Evolutionary conservation across 2,329 filamentous ascomycete species (phyloP).

Genomic region (Akanthomyces lecanii): DNA sequence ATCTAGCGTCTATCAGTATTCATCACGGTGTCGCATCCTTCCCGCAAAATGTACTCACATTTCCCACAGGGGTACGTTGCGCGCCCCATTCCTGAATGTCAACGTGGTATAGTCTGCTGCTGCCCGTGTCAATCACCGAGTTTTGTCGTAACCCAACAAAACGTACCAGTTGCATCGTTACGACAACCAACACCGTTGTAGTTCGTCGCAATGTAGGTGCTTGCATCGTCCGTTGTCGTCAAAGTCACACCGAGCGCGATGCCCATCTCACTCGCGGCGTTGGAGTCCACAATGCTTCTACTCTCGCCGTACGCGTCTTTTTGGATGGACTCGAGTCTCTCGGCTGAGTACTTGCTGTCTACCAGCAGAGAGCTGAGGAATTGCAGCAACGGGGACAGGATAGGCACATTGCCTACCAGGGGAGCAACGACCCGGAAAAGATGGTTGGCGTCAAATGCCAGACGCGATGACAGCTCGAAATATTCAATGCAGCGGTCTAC

Average conservation of each 20-base stretch:
- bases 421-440: background rate
- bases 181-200: slow-evolving; percentile 19
- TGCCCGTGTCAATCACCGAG: background rate
- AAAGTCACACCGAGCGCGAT: slow-evolving; percentile 17
- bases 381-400: slow-evolving; percentile 7
- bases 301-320: slow-evolving; percentile 15
- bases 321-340: slow-evolving; percentile 14
- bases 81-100: background rate
- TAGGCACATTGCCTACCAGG: slow-evolving; percentile 12
- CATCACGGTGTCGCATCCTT: background rate
- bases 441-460: slow-evolving; percentile 13
- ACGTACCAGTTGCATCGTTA: background rate
- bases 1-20: slow-evolving; percentile 1
- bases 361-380: slow-evolving; percentile 12
- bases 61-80: slow-evolving; percentile 7
- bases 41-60: background rate
- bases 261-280: slow-evolving; percentile 14
- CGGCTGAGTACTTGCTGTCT: slow-evolving; percentile 17
- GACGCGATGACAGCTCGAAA: slow-evolving; percentile 10
- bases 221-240: slow-evolving; percentile 17
- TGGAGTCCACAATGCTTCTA: slow-evolving; percentile 9
- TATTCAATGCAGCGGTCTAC: slow-evolving; percentile 16
- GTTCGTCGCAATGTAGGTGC: slow-evolving; percentile 19
- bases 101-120: slow-evolving; percentile 17
- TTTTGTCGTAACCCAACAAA: background rate